Evolutionary conservation across 345 rosid genomes (phyloP).

Genomic region (Arabis hirsuta): DNA sequence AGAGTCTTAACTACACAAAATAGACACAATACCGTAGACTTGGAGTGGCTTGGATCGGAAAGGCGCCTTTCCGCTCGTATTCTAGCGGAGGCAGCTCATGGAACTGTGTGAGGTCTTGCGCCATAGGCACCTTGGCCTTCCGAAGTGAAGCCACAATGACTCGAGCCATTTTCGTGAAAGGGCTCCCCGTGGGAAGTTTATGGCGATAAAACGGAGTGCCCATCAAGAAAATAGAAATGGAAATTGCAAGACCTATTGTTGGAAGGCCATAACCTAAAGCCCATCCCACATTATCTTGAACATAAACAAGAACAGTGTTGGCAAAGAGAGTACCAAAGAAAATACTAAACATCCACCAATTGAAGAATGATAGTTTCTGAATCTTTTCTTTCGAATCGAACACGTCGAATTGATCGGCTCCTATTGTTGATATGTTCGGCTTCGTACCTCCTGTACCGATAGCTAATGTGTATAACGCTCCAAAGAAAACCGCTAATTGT

Average conservation of each 20-base stretch:
- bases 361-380: conserved; percentile 88
- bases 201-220: conserved; percentile 84
- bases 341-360: conserved; percentile 98
- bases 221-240: conserved; percentile 59
- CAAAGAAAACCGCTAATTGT: conserved; percentile 67
- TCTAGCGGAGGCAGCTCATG: conserved; percentile 64
- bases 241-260: conserved; percentile 64
- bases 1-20: background rate
- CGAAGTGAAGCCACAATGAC: conserved; percentile 74
- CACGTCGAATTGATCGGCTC: conserved; percentile 93
- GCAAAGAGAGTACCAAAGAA: conserved; percentile 88
- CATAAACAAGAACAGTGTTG: conserved; percentile 76
- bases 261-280: conserved; percentile 80
- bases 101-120: conserved; percentile 50
- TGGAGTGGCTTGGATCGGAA: conserved; percentile 65
- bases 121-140: conserved; percentile 56
- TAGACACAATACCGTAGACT: conserved; percentile 51
- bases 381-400: conserved; percentile 77
- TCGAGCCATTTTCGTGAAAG: conserved; percentile 72
- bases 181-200: conserved; percentile 68
- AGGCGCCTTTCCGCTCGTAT: conserved; percentile 57
- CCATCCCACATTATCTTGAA: conserved; percentile 95
- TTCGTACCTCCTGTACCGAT: conserved; percentile 92
- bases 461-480: conserved; percentile 75
- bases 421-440: conserved; percentile 89